These are phyloP conservation scores for Penicillium sclerotigenum DNA, from an alignment of 2,329 filamentous ascomycete genomes.

Conservation along the genomic window DNA sequence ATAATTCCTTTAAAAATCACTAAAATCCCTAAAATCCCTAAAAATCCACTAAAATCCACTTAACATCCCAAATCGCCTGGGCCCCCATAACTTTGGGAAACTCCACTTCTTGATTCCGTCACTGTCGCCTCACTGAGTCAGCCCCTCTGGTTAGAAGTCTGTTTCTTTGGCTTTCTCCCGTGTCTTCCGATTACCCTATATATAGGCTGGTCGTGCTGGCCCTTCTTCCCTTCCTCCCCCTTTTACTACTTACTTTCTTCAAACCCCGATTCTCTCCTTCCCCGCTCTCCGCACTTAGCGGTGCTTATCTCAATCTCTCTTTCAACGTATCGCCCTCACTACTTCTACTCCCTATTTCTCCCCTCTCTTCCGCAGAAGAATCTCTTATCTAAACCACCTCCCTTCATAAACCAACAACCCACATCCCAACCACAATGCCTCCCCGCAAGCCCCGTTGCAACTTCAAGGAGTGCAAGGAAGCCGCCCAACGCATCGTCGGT, in stretches of 20 bases:
- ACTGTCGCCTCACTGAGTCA: conserved; percentile 26
- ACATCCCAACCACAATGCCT: conserved; percentile 32
- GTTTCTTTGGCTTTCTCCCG: conserved; percentile 18
- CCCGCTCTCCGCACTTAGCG: conserved; percentile 10
- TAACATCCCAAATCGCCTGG: not conserved
- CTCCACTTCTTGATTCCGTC: conserved; percentile 24
- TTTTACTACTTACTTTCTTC: conserved; percentile 3
- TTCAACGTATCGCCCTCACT: not conserved
- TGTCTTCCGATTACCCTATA: conserved; percentile 26
- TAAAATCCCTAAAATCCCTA: no score
- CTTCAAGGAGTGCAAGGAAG: conserved; percentile 83
- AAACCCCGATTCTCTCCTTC: not conserved
- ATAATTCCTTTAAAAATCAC: not conserved
- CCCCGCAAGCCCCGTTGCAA: conserved; percentile 69
- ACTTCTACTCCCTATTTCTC: not conserved
- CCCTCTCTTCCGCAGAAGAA: conserved; percentile 2
- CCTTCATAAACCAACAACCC: not conserved
- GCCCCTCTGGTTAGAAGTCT: conserved; percentile 12
- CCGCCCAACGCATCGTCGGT: conserved; percentile 87
- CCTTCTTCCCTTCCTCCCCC: conserved; percentile 1
- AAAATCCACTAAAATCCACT: not conserved
- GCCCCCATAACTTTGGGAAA: conserved; percentile 16
- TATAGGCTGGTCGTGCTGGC: conserved; percentile 8
- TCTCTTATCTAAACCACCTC: conserved; percentile 1
- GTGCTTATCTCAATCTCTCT: conserved; percentile 20